These are phyloP conservation scores for Penicillium flavigenum DNA, from an alignment of 495 filamentous ascomycete genomes.

Conservation along the genomic window DNA sequence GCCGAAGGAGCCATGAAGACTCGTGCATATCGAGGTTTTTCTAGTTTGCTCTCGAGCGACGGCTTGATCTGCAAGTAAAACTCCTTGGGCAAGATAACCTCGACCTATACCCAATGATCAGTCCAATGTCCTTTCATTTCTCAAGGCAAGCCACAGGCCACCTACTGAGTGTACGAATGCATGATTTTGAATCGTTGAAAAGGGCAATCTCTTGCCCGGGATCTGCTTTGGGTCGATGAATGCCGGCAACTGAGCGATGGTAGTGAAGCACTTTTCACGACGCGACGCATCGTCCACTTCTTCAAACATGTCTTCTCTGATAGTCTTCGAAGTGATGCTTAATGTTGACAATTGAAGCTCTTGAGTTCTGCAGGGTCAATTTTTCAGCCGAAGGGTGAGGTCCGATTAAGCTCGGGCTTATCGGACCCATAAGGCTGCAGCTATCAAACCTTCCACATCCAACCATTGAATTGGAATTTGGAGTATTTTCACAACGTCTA, in stretches of 20 bases:
- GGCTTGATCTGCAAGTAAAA: constrained; percentile 56
- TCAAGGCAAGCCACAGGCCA: background rate
- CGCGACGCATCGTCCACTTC: constrained; percentile 53
- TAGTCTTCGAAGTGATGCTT: background rate
- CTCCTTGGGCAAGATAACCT: constrained; percentile 72
- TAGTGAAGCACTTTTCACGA: constrained; percentile 72
- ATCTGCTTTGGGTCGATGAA: constrained; percentile 69
- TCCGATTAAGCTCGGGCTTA: constrained; percentile 33
- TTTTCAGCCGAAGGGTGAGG: constrained; percentile 18
- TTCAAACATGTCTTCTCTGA: constrained; percentile 53
- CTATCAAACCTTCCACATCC: constrained; percentile 3
- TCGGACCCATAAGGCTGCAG: constrained; percentile 21
- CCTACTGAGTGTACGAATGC: constrained; percentile 75
- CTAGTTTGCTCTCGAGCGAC: constrained; percentile 48
- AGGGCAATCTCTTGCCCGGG: constrained; percentile 70
- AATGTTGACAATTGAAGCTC: background rate
- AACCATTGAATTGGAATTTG: background rate
- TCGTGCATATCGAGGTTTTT: constrained; percentile 56
- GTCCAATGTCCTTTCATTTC: background rate
- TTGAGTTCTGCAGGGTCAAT: background rate
- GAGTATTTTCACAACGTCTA: background rate
- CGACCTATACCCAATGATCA: constrained; percentile 52
- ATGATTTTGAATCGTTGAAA: constrained; percentile 64
- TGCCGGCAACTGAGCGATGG: constrained; percentile 59
- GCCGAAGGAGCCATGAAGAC: constrained; percentile 73